Base-by-base conservation (phyloP, 345 rosid species). In the Mangifera indica region DNA sequence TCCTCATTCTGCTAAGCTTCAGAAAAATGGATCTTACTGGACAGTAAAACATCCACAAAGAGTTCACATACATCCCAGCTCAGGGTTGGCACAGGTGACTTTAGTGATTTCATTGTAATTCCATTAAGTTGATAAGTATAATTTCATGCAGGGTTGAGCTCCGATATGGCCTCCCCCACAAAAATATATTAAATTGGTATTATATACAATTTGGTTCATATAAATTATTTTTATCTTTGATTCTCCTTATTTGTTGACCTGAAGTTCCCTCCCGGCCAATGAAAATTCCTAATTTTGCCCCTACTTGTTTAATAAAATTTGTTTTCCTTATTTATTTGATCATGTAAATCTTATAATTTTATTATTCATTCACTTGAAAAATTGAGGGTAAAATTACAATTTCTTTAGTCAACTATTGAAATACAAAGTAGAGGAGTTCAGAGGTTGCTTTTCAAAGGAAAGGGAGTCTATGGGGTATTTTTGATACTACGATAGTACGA, bases 11-110 rank as follows among this genome's bases (percentile, higher is more conserved):
- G 96, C 97, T 34, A 87, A 82, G 86, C 77, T 95, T 71, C 98
- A 95, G 81, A 95, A 91, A 81, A 89, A 79, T 85, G 99, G 99
- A 76, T 86, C 97, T 40, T 95, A 93, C 74, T 72, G 84, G 73
- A 95, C 98, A 0, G 96, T 95, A 76, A 95, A 95, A 81, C 90
- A 92, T 83, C 88, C 93, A 2, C 99, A 91, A 81, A 93, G 96
- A 44, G 99, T 95, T 72, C 82, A 89, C 77, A 82, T 95, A 80
- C 97, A 95, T 82, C 99, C 99, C 54, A 92, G 87, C 76, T 93
- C 99, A 11, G 99, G 98, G 67, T 84, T 95, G 84, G 77, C 98
- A 60, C 93, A 95, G 93, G 99, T 89, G 78, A 24, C 61, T 14
- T 63, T 63, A 2, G 17, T 46, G 11, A 11, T 6, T 49, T 49